Percentiles rank a stretch among this genome's conserved stretches.
Evolutionary conservation across 345 rosid species (phyloP).

Genomic region (Populus simonii): DNA sequence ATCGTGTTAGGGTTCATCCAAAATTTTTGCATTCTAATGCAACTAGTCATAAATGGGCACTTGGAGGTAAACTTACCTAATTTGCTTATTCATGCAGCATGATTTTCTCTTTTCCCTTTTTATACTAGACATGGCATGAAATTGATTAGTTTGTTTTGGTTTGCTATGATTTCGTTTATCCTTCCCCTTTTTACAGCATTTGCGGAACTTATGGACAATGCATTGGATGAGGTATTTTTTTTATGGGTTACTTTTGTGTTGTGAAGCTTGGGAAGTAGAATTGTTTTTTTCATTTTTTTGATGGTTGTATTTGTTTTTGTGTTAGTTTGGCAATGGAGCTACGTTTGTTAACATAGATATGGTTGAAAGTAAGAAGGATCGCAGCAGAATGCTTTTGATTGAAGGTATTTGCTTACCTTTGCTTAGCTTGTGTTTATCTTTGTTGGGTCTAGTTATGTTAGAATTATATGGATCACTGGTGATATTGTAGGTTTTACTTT

Average conservation of each 20-base stretch:
- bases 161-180: constrained; percentile 7
- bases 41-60: constrained; percentile 98
- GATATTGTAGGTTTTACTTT: neutral
- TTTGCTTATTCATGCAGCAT: neutral
- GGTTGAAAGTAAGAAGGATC: constrained; percentile 61
- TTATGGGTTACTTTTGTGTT: neutral
- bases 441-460: neutral
- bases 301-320: constrained; percentile 10
- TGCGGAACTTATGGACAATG: constrained; percentile 89
- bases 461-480: neutral
- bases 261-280: neutral
- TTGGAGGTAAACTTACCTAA: constrained; percentile 61
- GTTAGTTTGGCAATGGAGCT: constrained; percentile 76
- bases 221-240: constrained; percentile 74
- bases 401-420: constrained; percentile 50
- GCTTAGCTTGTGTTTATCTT: neutral
- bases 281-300: constrained; percentile 5
- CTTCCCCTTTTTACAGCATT: constrained; percentile 51
- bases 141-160: neutral
- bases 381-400: constrained; percentile 62
- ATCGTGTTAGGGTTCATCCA: constrained; percentile 94
- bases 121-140: neutral
- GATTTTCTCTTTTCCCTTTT: neutral
- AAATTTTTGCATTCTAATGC: constrained; percentile 95
- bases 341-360: constrained; percentile 69